These are phyloP conservation scores for Aquanectria penicillioides DNA, from an alignment of 2,329 filamentous ascomycete species.

Conservation along the genomic window DNA sequence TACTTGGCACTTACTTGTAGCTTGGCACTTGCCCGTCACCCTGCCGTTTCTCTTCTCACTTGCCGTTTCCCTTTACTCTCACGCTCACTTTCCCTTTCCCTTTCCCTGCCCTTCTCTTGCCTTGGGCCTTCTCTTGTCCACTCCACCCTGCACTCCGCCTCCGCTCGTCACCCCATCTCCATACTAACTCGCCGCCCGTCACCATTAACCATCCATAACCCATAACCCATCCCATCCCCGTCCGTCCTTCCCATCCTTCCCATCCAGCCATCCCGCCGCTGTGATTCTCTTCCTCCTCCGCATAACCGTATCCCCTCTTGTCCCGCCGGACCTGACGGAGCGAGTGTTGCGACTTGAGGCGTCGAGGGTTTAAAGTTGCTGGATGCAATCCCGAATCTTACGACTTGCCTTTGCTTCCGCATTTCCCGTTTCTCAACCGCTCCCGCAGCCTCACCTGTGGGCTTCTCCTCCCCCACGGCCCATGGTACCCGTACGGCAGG, in stretches of 20 bases:
- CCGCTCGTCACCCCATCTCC: constrained; percentile 33
- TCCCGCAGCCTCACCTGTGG: constrained; percentile 5
- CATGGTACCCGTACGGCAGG: constrained; percentile 42
- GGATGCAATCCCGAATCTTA: constrained; percentile 26
- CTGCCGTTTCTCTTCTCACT: not conserved
- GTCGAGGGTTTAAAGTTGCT: constrained; percentile 21
- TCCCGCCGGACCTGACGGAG: constrained; percentile 7
- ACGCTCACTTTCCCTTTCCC: constrained; percentile 7
- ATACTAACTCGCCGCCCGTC: constrained; percentile 24
- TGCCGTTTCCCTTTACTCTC: constrained; percentile 9
- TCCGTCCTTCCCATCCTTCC: constrained; percentile 15
- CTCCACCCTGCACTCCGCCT: constrained; percentile 29
- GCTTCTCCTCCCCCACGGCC: constrained; percentile 24
- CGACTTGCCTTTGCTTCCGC: constrained; percentile 23
- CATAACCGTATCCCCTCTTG: constrained; percentile 20
- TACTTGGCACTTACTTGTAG: constrained; percentile 19
- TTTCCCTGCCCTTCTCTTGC: constrained; percentile 6
- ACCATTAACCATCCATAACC: constrained; percentile 4
- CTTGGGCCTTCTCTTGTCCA: constrained; percentile 20
- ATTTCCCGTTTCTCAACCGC: constrained; percentile 28
- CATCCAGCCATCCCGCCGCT: constrained; percentile 27
- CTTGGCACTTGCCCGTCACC: constrained; percentile 17
- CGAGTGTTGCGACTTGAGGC: constrained; percentile 1
- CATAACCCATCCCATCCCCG: constrained; percentile 32
- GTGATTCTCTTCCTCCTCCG: constrained; percentile 14